Percentiles rank a stretch among this genome's conserved stretches.
These are phyloP conservation scores for Pulveroboletus ravenelii DNA, from an alignment of 768 basidiomycete genomes.

Conservation along the genomic window DNA sequence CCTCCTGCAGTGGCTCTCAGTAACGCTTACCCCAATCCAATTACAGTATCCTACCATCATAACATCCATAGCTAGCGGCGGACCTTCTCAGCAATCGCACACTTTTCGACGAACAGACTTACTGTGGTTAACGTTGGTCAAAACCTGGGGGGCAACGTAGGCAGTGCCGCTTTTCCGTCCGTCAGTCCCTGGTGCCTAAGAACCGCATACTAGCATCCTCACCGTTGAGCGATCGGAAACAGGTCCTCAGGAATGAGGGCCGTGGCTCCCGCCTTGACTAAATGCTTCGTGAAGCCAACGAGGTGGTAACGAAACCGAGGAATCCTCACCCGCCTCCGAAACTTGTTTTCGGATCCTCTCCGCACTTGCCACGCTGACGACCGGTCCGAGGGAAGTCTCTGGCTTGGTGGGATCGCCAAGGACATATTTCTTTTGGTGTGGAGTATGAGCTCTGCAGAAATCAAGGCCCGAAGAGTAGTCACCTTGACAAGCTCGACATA, in stretches of 20 bases:
- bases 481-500: conserved; percentile 76
- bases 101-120: conserved; percentile 29
- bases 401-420: conserved; percentile 80
- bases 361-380: conserved; percentile 85
- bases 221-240: conserved; percentile 69
- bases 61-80: conserved; percentile 71
- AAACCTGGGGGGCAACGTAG: conserved; percentile 87
- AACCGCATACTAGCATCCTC: conserved; percentile 21
- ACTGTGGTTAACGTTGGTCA: conserved; percentile 88
- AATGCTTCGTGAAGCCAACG: background rate
- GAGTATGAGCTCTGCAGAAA: background rate
- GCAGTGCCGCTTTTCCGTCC: conserved; percentile 58
- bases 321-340: conserved; percentile 64
- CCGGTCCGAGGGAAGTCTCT: conserved; percentile 84
- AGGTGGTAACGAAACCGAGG: background rate
- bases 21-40: background rate
- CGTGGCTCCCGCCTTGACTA: conserved; percentile 76
- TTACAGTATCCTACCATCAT: conserved; percentile 62
- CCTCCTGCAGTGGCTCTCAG: conserved; percentile 45
- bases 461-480: background rate
- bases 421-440: conserved; percentile 56
- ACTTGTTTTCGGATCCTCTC: conserved; percentile 83
- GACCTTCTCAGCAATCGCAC: conserved; percentile 3
- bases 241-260: conserved; percentile 62
- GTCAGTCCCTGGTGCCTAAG: background rate